Base-by-base conservation (phyloP, 2,329 filamentous ascomycete species). In the Cercospora sp. region DNA sequence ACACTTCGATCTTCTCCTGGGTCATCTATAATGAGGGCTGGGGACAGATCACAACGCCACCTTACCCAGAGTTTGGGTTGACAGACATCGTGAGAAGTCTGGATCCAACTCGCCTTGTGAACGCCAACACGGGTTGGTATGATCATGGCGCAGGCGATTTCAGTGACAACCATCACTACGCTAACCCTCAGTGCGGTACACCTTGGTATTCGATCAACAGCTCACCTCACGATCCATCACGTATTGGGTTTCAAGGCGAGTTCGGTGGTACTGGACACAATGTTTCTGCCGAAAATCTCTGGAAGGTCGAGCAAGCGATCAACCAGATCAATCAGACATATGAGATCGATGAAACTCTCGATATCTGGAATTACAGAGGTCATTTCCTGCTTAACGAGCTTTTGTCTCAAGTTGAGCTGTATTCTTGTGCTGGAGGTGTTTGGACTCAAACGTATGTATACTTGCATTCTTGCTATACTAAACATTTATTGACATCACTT, bases 21-120 rank as follows among this genome's bases (percentile, higher is more conserved):
- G 80, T 90, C 16, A 87, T 91, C 72, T 91, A 91, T 77, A 91
- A 91, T 74, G 89, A 91, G 76, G 89, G 88, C 53, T 91, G 89
- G 89, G 89, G 87, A 1, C 89, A 91, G 73, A 78, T 86, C 2
- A 81, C 75, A 2, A 72, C 81, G 0, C 81, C 81, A 7, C 62
- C 62, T 3, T 76, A 76, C 33, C 87, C 88, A 0, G 89, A 91
- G 69, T 83, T 84, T 13, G 79, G 76, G 3, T 79, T 92, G 12
- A 86, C 87, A 0, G 80, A 85, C 1, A 76, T 83, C 0, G 83
- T 91, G 2, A 83, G 82, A 55, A 71, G 80, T 1, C 77, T 90
- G 2, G 90, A 92, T 72, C 86, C 89, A 0, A 89, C 87, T 0
- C 81, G 90, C 26, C 82, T 92, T 8, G 80, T 92, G 45, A 83